Conservation (phyloP, 257 asterid genomes). For the Capsicum baccatum region DNA sequence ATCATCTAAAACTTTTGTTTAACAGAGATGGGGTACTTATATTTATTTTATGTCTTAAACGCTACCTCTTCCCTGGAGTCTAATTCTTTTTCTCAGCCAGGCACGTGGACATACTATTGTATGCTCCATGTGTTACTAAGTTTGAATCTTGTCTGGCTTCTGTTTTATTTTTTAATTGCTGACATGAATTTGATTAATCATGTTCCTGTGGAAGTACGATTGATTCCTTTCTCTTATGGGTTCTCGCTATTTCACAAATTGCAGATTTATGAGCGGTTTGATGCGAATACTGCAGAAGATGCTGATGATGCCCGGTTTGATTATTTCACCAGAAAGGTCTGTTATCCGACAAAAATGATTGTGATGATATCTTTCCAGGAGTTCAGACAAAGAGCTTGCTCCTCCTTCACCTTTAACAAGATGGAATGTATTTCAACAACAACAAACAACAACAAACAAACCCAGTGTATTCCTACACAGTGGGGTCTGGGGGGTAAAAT, state of each 20-base stretch:
- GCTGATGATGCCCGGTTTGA: slow-evolving; percentile 81
- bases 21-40: background rate
- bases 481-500: no score
- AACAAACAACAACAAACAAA: no score
- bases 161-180: slow-evolving; percentile 23
- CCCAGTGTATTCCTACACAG: no score
- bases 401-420: background rate
- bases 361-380: slow-evolving; percentile 14
- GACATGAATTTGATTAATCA: slow-evolving; percentile 6
- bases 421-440: background rate
- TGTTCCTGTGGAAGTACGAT: background rate
- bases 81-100: background rate
- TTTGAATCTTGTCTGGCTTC: slow-evolving; percentile 4
- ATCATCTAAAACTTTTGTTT: slow-evolving; percentile 10
- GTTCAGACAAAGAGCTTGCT: background rate
- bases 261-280: slow-evolving; percentile 85
- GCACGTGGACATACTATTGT: no score
- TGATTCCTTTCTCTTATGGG: slow-evolving; percentile 20
- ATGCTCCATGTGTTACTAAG: background rate
- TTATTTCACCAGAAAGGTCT: slow-evolving; percentile 77
- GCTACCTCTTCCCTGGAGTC: background rate
- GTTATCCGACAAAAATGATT: background rate
- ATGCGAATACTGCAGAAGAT: slow-evolving; percentile 60
- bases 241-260: slow-evolving; percentile 28
- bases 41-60: slow-evolving; percentile 1